These are phyloP conservation scores for Triticum monococcum DNA, from an alignment of 176 grass and related monocot genomes.

Conservation along the genomic window DNA sequence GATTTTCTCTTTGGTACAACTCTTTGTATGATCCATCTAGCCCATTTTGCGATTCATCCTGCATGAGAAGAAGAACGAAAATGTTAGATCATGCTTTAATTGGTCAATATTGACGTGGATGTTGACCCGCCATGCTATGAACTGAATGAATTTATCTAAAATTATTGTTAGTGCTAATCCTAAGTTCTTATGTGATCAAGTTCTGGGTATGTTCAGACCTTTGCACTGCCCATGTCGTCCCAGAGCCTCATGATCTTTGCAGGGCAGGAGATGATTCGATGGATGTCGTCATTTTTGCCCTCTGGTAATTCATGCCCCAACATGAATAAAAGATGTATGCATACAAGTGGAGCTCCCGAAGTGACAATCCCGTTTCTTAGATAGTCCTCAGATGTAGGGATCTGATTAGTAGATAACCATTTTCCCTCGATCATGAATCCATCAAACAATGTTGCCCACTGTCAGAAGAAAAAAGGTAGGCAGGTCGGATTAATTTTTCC, in stretches of 20 bases:
- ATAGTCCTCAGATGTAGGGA: conserved; percentile 41
- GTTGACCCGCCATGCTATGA: neutral
- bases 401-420: conserved; percentile 13
- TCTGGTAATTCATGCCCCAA: conserved; percentile 50
- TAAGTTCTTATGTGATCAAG: neutral
- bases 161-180: neutral
- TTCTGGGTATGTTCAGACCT: conserved; percentile 12
- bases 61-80: neutral
- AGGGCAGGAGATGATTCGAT: neutral
- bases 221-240: conserved; percentile 69
- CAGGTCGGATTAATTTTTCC: too few species aligned
- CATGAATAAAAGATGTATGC: conserved; percentile 17
- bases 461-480: neutral
- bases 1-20: conserved; percentile 59
- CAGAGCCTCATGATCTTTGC: conserved; percentile 49
- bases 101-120: neutral
- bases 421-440: conserved; percentile 33
- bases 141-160: neutral
- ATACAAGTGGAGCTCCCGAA: conserved; percentile 27
- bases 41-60: conserved; percentile 71
- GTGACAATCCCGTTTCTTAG: conserved; percentile 45
- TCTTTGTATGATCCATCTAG: conserved; percentile 61
- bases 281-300: too few species aligned
- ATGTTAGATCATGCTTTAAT: neutral
- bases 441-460: conserved; percentile 64